Conservation (phyloP, 2,329 filamentous ascomycete genomes). For the Ophiostoma novo-ulmi region DNA sequence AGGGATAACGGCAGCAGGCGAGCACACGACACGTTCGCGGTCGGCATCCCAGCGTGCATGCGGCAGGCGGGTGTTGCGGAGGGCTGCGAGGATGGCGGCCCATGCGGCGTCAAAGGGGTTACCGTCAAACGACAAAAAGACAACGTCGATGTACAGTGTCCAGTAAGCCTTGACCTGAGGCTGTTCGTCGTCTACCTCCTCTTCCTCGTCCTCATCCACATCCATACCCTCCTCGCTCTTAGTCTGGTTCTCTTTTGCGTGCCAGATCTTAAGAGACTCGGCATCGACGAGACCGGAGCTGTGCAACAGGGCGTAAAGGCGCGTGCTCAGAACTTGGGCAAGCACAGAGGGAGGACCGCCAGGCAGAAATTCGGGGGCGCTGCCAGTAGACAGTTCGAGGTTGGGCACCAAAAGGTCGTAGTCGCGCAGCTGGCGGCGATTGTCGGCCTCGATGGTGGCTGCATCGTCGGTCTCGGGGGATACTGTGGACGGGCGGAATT, state of each 20-base stretch:
- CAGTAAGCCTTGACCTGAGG: slow-evolving; percentile 73
- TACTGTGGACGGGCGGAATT: slow-evolving; percentile 47
- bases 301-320: slow-evolving; percentile 71
- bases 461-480: neutral
- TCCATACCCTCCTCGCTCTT: slow-evolving; percentile 35
- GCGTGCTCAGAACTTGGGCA: slow-evolving; percentile 79
- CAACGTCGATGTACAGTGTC: slow-evolving; percentile 91
- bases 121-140: slow-evolving; percentile 88
- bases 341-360: slow-evolving; percentile 73
- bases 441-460: slow-evolving; percentile 25
- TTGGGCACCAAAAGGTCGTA: slow-evolving; percentile 84
- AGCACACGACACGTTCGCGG: slow-evolving; percentile 72
- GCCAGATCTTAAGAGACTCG: slow-evolving; percentile 68
- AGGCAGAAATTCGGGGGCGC: slow-evolving; percentile 77
- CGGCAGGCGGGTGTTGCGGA: slow-evolving; percentile 72
- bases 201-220: slow-evolving; percentile 32
- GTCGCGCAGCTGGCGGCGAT: slow-evolving; percentile 48
- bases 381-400: slow-evolving; percentile 85
- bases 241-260: slow-evolving; percentile 40
- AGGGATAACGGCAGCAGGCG: slow-evolving; percentile 37
- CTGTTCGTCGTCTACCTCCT: slow-evolving; percentile 27
- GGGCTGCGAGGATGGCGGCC: slow-evolving; percentile 74
- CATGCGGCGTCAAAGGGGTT: slow-evolving; percentile 90
- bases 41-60: slow-evolving; percentile 79
- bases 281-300: slow-evolving; percentile 61